phyloP scores from a whole-genome alignment of 1,284 basidiomycete species.

The Vanrija pseudolonga region DNA sequence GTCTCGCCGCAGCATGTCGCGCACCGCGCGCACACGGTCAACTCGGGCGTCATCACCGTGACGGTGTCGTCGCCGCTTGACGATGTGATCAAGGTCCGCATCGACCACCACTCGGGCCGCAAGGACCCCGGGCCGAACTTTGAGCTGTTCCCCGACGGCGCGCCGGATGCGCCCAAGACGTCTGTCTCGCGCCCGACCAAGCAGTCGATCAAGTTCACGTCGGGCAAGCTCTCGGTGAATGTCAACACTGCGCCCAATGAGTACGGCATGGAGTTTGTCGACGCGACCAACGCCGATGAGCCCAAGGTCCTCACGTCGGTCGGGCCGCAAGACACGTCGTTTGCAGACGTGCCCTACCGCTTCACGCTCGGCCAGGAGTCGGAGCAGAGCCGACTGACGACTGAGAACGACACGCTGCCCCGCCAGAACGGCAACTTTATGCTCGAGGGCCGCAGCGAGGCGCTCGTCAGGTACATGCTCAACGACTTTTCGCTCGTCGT shows the following conservation, averaged over 20 bases:
- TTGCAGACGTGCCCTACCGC: conserved; percentile 63
- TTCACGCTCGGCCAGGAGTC: conserved; percentile 62
- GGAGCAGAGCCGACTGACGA: conserved; percentile 59
- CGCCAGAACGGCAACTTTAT: conserved; percentile 10
- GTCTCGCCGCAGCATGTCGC: conserved; percentile 58
- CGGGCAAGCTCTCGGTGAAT: conserved; percentile 31
- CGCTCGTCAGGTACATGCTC: conserved; percentile 55
- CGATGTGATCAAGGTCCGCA: conserved; percentile 55
- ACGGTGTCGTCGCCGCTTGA: conserved; percentile 63
- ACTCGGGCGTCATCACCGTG: conserved; percentile 57
- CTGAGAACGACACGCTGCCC: conserved; percentile 46
- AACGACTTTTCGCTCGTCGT: conserved; percentile 66
- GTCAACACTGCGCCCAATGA: conserved; percentile 30
- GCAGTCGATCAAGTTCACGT: conserved; percentile 46
- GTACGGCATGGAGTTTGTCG: conserved; percentile 53
- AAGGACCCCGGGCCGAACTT: conserved; percentile 55
- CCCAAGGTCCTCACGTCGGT: conserved; percentile 36
- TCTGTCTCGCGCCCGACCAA: conserved; percentile 48
- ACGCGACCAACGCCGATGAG: conserved; percentile 6
- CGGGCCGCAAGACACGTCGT: conserved; percentile 60
- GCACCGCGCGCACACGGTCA: background rate
- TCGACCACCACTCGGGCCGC: conserved; percentile 59
- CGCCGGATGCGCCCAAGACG: conserved; percentile 53
- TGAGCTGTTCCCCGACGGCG: conserved; percentile 62
- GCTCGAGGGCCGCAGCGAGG: conserved; percentile 8